Conservation (phyloP, 2,329 filamentous ascomycete species). For the Epichloe scottii region DNA sequence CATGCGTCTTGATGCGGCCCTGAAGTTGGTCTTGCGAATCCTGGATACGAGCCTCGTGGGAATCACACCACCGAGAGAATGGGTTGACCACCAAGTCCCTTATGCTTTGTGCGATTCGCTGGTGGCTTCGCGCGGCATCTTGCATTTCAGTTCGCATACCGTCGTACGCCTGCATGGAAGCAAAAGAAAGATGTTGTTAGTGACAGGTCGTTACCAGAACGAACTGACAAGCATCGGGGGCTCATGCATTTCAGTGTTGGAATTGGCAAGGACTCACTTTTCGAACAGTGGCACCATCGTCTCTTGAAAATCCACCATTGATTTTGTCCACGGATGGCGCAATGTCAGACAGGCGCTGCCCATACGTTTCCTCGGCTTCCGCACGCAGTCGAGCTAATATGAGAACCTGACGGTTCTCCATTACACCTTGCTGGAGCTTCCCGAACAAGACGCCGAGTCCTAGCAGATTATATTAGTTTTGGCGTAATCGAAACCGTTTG, state of each 20-base stretch:
- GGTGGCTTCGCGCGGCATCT: slow-evolving; percentile 78
- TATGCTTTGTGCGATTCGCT: slow-evolving; percentile 92
- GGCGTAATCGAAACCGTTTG: not conserved
- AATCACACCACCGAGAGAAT: slow-evolving; percentile 91
- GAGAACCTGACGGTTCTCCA: slow-evolving; percentile 89
- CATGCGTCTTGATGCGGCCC: slow-evolving; percentile 78
- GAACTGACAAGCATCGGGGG: not conserved
- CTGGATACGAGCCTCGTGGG: slow-evolving; percentile 81
- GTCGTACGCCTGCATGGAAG: slow-evolving; percentile 63
- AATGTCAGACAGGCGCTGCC: slow-evolving; percentile 69
- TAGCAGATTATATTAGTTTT: slow-evolving; percentile 18
- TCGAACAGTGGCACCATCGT: slow-evolving; percentile 89
- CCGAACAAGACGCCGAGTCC: slow-evolving; percentile 86
- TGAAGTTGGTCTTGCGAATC: slow-evolving; percentile 94
- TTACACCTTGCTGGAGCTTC: slow-evolving; percentile 91
- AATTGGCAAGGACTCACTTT: slow-evolving; percentile 48
- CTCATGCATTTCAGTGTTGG: not conserved
- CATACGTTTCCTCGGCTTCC: slow-evolving; percentile 87
- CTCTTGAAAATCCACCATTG: slow-evolving; percentile 69
- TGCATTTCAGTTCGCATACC: slow-evolving; percentile 88
- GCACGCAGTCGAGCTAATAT: slow-evolving; percentile 88
- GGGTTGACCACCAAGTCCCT: slow-evolving; percentile 89
- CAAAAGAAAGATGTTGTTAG: slow-evolving; percentile 8
- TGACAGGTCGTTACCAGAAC: not conserved
- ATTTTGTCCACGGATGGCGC: slow-evolving; percentile 71